Evolutionary conservation across 495 filamentous ascomycete species (phyloP).

Genomic region (Aspergillus leporis): DNA sequence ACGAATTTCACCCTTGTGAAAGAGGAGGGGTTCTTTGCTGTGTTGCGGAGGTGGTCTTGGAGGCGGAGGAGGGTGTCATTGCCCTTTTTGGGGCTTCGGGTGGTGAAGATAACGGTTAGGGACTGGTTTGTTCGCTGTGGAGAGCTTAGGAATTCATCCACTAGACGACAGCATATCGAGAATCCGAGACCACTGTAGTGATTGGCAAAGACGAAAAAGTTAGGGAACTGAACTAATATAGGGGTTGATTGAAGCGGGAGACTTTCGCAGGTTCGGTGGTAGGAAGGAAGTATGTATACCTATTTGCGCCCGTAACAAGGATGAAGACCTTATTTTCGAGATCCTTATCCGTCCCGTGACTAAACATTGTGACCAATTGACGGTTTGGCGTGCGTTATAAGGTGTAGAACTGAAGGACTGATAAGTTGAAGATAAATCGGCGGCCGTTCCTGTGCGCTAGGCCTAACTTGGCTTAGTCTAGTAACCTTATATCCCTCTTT

Average conservation of each 20-base stretch:
- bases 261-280: background rate
- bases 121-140: constrained; percentile 57
- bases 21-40: constrained; percentile 20
- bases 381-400: background rate
- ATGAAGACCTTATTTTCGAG: constrained; percentile 31
- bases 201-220: constrained; percentile 11
- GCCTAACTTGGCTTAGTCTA: background rate
- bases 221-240: constrained; percentile 9
- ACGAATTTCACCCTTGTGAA: constrained; percentile 44
- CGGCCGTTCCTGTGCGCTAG: background rate
- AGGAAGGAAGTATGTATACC: constrained; percentile 27
- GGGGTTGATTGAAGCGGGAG: background rate
- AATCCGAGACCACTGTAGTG: constrained; percentile 80
- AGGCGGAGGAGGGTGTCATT: constrained; percentile 42
- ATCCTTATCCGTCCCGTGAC: constrained; percentile 8
- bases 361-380: background rate
- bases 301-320: constrained; percentile 55
- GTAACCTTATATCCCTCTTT: background rate
- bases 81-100: constrained; percentile 47
- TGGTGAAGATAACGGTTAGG: constrained; percentile 55
- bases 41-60: constrained; percentile 37
- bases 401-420: background rate
- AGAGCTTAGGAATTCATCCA: constrained; percentile 81
- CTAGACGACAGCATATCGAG: constrained; percentile 80
- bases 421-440: background rate